Evolutionary conservation across 2,329 filamentous ascomycete species (phyloP).

Genomic region (Monosporascus sp.): DNA sequence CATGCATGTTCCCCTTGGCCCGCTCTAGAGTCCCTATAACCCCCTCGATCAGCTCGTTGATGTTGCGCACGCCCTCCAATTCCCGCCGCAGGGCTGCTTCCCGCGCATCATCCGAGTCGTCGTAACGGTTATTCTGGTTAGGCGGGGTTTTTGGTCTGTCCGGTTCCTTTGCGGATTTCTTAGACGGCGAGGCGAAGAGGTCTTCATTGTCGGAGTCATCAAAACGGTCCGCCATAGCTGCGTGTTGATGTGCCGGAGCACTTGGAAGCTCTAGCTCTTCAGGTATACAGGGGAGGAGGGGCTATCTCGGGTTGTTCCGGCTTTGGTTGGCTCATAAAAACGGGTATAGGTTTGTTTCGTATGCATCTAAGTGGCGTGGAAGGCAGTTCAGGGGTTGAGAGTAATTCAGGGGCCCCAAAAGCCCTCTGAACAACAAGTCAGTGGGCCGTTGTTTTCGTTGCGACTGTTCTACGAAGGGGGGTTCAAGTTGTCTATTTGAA

Average conservation of each 20-base stretch:
- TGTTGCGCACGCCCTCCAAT: slow-evolving; percentile 73
- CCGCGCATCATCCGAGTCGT: slow-evolving; percentile 56
- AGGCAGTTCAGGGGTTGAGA: neutral
- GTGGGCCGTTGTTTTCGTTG: neutral
- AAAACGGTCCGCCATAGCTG: slow-evolving; percentile 38
- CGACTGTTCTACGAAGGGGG: neutral
- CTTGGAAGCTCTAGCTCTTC: no score
- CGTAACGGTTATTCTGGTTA: slow-evolving; percentile 34
- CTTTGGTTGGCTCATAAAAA: neutral
- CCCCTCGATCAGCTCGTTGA: slow-evolving; percentile 83
- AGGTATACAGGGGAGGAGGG: no score
- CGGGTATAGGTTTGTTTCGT: neutral
- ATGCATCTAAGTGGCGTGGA: neutral
- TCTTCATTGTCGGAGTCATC: slow-evolving; percentile 44
- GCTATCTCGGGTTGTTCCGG: no score
- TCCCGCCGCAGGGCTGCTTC: slow-evolving; percentile 73
- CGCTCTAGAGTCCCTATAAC: slow-evolving; percentile 67
- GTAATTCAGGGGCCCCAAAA: no score
- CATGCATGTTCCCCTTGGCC: slow-evolving; percentile 72
- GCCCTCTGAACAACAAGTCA: no score
- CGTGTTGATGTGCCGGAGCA: no score
- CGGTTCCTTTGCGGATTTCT: slow-evolving; percentile 30
- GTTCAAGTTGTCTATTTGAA: neutral
- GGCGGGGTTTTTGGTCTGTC: slow-evolving; percentile 43
- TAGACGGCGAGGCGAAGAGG: slow-evolving; percentile 40